Base-by-base conservation (phyloP, 805 yeast genomes). In the Jamesozyma lodderae region DNA sequence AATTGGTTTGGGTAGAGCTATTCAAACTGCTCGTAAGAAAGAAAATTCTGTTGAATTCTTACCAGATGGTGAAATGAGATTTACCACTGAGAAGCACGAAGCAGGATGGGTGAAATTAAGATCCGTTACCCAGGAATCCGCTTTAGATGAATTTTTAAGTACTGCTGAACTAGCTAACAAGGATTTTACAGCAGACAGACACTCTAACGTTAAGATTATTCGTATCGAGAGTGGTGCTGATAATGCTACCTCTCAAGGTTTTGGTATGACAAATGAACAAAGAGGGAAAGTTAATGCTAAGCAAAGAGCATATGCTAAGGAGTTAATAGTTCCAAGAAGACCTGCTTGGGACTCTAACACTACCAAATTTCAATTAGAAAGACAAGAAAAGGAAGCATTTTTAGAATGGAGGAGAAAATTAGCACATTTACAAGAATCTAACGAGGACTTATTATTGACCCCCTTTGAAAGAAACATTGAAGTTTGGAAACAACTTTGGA, bases 401-500 rank as follows among this genome's bases (percentile, higher is more conserved):
- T 70, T 92, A 52, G 81, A 83, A 22, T 92, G 99, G 99, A 77
- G 99, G 66, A 72, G 97, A 56, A 79, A 78, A 36, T 70, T 92
- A 44, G 98, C 98, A 0, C 62, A 71, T 31, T 67, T 92, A 40
- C 94, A 88, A 46, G 95, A 90, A 59, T 73, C 72, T 49, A 77
- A 86, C 47, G 66, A 60, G 14, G 95, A 90, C 59, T 68, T 92
- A 52, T 67, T 88, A 42, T 70, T 92, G 57, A 92, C 98, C 0
- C 98, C 98, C 4, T 92, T 90, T 57, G 98, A 92, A 67, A 77
- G 98, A 67, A 92, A 92, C 59, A 69, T 92, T 46, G 96, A 90
- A 69, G 96, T 92, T 41, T 92, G 98, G 98, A 79, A 92, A 57
- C 98, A 92, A 64, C 68, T 92, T 47, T 92, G 98, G 98, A 75